Base-by-base conservation (phyloP, 129 eudicot species). In the Artemisia tridentata region DNA sequence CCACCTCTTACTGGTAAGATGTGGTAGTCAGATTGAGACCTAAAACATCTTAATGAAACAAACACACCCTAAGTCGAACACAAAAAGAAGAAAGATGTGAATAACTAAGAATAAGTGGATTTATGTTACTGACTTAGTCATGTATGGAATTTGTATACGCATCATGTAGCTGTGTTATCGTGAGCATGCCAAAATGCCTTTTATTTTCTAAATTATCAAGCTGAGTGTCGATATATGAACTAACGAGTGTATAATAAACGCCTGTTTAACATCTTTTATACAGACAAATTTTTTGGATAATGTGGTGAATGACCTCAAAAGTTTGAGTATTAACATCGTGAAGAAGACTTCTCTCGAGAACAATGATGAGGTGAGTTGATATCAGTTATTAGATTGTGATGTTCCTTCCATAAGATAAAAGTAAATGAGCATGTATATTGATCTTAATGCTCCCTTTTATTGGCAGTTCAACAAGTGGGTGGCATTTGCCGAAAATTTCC, bases 401-500 rank as follows among this genome's bases (percentile, higher is more conserved):
- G 62, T 71, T 54, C 60, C 20, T 31, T 65, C 10, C 67, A 59
- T 65, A 25, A 63, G 17, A 12, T 50, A 47, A 11, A 63, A 46
- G 58, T 20, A 45, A 66, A 46, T 38, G 69, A 68, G 71, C 43
- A 20, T 73, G 34, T 9, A 53, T 41, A 19, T 29, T 46, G 53
- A 72, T 25, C 34, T 52, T 45, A 58, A 51, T 27, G 25, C 14
- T 65, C 54, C 21, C 18, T 16, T 55, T 71, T 15, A 59, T 72
- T 75, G 79, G 79, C 88, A 88, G 98, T 69, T 85, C 75, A 67
- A 76, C 69, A 89, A 80, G 72, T 88, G 96, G 96, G 73, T 86
- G 62, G 79, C 61, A 3, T 88, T 89, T 81, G 88, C 81, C 25
- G 89, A 86, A 67, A 79, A 72, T 47, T 81, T 82, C 56, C 86